phyloP scores from a whole-genome alignment of 2,329 filamentous ascomycete species.

The Verticillium nubilum region DNA sequence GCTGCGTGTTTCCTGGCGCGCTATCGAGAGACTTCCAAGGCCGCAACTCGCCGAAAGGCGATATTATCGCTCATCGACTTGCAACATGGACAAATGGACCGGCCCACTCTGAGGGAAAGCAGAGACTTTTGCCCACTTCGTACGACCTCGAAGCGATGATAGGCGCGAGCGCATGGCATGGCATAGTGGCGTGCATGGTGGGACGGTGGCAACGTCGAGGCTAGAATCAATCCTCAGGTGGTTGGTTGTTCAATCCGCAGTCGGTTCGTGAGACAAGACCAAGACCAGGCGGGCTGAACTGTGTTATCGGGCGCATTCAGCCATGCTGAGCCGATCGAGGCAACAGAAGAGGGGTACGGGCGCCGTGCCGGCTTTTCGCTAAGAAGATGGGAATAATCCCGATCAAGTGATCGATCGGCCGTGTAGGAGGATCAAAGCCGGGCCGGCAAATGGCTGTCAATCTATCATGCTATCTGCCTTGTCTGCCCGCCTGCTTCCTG shows the following conservation, averaged over 20 bases:
- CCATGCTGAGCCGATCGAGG: background rate
- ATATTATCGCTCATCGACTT: background rate
- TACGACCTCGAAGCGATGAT: background rate
- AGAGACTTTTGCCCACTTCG: background rate
- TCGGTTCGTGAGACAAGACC: background rate
- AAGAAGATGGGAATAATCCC: background rate
- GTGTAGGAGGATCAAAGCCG: background rate
- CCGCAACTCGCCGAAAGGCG: background rate
- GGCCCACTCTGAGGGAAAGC: background rate
- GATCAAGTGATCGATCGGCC: background rate
- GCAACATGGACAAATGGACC: background rate
- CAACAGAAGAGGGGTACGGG: background rate
- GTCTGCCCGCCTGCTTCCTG: background rate
- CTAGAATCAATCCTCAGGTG: background rate
- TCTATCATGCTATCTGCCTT: background rate
- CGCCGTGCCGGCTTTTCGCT: background rate
- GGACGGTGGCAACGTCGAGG: background rate
- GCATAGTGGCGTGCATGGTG: too few relatives aligned
- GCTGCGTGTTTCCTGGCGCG: background rate
- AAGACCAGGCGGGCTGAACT: background rate
- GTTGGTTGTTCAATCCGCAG: background rate
- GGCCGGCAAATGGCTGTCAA: background rate
- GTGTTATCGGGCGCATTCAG: background rate
- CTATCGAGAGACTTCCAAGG: background rate
- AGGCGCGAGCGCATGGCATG: too few relatives aligned